These are phyloP conservation scores for Erodium moschatum DNA, from an alignment of 441 rosid species.

Conservation along the genomic window DNA sequence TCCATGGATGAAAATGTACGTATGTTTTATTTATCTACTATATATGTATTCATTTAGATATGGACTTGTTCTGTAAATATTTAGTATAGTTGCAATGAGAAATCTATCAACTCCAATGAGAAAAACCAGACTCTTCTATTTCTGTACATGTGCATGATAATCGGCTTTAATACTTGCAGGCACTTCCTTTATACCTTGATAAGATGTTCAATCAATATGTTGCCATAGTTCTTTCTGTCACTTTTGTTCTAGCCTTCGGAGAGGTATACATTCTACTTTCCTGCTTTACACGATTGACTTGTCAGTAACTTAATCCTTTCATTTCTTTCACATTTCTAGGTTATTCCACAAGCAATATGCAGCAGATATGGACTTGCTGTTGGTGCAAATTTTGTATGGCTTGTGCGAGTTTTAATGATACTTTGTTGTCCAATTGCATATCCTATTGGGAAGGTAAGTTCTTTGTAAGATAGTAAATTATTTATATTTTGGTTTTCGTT, in stretches of 20 bases:
- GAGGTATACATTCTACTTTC: constrained; percentile 46
- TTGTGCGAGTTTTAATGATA: constrained; percentile 72
- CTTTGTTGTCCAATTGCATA: constrained; percentile 81
- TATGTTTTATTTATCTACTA: background rate
- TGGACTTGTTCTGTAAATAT: background rate
- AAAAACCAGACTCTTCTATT: background rate
- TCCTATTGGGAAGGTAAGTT: constrained; percentile 80
- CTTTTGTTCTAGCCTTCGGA: constrained; percentile 30
- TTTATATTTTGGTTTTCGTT: background rate
- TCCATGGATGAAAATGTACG: background rate
- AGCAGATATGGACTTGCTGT: constrained; percentile 91
- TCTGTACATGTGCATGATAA: background rate
- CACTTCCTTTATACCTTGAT: constrained; percentile 84
- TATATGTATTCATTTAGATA: background rate
- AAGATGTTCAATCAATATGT: constrained; percentile 86
- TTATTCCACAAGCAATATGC: constrained; percentile 94
- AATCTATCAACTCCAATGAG: too few relatives aligned
- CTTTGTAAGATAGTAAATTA: background rate
- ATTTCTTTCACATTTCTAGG: constrained; percentile 35
- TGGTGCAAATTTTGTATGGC: constrained; percentile 80
- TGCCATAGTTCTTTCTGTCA: constrained; percentile 79
- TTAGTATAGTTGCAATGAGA: background rate
- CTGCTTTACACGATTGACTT: constrained; percentile 1
- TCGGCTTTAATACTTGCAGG: constrained; percentile 42
- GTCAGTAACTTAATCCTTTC: constrained; percentile 11